Evolutionary conservation across 2,329 filamentous ascomycete genomes (phyloP), one percentile per base, ranked within the genome.

Genomic region (Aureobasidium sp.): DNA sequence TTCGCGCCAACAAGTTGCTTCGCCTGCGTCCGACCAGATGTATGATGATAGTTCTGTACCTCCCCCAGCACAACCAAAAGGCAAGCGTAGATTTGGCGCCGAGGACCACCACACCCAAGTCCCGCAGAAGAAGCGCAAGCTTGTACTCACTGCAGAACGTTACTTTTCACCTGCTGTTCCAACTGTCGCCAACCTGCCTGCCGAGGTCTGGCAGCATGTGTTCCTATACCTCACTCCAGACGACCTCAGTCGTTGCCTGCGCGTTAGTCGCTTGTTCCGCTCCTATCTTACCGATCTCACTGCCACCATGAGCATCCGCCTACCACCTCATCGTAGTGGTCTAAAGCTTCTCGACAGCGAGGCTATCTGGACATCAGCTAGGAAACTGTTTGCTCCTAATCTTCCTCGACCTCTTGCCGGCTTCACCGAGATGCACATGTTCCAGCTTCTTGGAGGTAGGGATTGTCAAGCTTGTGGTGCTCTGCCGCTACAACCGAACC

Each of bases 351-450:
- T 81, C 67, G 81, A 82, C 69, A 83, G 87, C 68, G 83, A 90
- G 69, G 74, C 76, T 52, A 85, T 93, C 68, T 93, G 89, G 89
- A 82, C 82, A 70, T 77, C 79, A 66, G 88, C 89, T 67, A 83
- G 89, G 69, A 85, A 85, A 67, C 74, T 77, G 25, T 86, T 84
- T 71, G 83, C 83, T 76, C 84, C 84, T 30, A 81, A 81, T 66
- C 84, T 91, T 77, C 90, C 90, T 50, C 79, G 80, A 61, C 89
- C 89, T 32, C 78, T 93, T 54, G 76, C 77, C 58, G 81, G 79
- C 62, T 83, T 81, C 70, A 83, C 83, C 45, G 90, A 94, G 73
- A 77, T 89, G 65, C 83, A 87, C 45, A 92, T 92, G 88, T 91
- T 90, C 83, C 83, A 82, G 68, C 76, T 94, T 55, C 79, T 85